phyloP scores from a whole-genome alignment of 805 yeast species.

The Candida palmyrensis region DNA sequence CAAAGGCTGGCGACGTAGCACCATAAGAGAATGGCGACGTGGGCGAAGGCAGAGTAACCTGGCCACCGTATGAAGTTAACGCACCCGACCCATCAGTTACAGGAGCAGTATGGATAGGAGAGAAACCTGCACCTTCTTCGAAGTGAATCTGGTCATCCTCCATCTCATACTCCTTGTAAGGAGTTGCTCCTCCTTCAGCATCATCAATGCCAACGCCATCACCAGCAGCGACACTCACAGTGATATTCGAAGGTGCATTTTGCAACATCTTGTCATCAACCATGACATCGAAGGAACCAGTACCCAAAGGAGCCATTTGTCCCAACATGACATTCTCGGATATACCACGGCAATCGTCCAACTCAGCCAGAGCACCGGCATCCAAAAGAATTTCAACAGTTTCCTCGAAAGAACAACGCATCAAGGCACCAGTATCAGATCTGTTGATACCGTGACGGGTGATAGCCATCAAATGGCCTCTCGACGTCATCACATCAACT shows the following conservation, averaged over 20 bases:
- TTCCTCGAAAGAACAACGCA: slow-evolving; percentile 99
- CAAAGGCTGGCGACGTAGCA: slow-evolving; percentile 46
- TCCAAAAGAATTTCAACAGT: slow-evolving; percentile 96
- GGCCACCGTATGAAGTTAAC: slow-evolving; percentile 84
- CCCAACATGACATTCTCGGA: slow-evolving; percentile 97
- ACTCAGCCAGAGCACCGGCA: slow-evolving; percentile 97
- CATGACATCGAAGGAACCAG: slow-evolving; percentile 95
- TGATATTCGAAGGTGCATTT: slow-evolving; percentile 49
- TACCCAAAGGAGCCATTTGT: slow-evolving; percentile 97
- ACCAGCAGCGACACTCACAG: slow-evolving; percentile 35
- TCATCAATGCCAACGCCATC: slow-evolving; percentile 32
- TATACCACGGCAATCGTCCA: slow-evolving; percentile 98
- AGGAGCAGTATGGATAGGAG: slow-evolving; percentile 89
- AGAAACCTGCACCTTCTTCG: slow-evolving; percentile 79
- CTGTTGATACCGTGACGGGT: slow-evolving; percentile 99
- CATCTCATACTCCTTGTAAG: slow-evolving; percentile 68
- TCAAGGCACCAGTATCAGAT: slow-evolving; percentile 96
- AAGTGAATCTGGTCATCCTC: slow-evolving; percentile 56
- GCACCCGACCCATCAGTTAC: slow-evolving; percentile 75
- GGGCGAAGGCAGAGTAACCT: slow-evolving; percentile 43
- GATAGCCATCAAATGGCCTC: slow-evolving; percentile 97
- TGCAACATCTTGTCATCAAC: slow-evolving; percentile 85
- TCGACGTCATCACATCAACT: slow-evolving; percentile 97
- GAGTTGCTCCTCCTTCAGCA: slow-evolving; percentile 77
- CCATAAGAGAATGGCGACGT: slow-evolving; percentile 55